Evolutionary conservation across 164 flowering plant genomes (phyloP).

Genomic region (Nymphaea thermarum): DNA sequence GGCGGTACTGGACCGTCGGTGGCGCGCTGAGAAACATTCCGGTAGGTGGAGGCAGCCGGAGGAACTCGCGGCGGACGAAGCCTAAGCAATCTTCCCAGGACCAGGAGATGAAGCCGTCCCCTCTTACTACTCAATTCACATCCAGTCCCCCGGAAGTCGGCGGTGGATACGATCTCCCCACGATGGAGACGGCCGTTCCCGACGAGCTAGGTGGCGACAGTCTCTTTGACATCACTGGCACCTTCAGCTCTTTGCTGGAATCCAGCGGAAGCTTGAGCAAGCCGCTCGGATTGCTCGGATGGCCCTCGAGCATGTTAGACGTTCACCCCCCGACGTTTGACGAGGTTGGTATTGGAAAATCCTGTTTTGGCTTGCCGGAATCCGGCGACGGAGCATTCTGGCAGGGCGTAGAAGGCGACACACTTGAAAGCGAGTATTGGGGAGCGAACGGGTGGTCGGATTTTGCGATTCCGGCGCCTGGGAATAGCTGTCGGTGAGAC

Average conservation of each 20-base stretch:
- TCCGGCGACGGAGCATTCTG: not conserved
- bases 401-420: not conserved
- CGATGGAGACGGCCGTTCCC: not conserved
- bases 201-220: not conserved
- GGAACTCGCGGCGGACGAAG: constrained; percentile 6
- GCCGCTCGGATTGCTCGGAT: not conserved
- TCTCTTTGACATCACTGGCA: constrained; percentile 4
- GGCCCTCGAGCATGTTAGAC: not conserved
- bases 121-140: too few relatives aligned
- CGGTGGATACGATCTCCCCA: not conserved
- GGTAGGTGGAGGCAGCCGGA: constrained; percentile 51
- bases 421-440: too few relatives aligned
- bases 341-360: not conserved
- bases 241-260: constrained; percentile 19
- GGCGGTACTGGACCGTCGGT: constrained; percentile 64
- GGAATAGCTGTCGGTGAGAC: constrained; percentile 16
- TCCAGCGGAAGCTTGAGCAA: constrained; percentile 1
- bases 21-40: constrained; percentile 65
- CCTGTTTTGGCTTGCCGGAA: not conserved
- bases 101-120: too few relatives aligned
- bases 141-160: not conserved
- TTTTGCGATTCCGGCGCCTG: constrained; percentile 34
- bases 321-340: not conserved
- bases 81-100: not conserved
- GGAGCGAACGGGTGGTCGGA: constrained; percentile 25